Evolutionary conservation across 129 eudicot genomes (phyloP).

Genomic region (carrot (Daucus carota)): DNA sequence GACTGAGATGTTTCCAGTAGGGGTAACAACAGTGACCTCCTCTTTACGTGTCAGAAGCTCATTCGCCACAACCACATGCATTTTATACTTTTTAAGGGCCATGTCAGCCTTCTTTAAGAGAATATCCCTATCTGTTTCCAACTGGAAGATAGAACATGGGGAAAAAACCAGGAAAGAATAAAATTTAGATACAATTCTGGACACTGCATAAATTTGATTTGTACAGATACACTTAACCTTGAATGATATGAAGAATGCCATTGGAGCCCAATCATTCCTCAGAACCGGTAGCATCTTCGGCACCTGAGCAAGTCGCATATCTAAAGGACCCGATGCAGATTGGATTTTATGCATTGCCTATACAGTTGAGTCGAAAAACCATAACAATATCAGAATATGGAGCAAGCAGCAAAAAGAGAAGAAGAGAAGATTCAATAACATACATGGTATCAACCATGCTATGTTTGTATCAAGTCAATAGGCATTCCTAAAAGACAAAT

Average conservation of each 20-base stretch:
- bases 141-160: constrained; percentile 30
- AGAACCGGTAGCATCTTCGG: constrained; percentile 90
- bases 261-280: constrained; percentile 89
- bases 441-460: not conserved
- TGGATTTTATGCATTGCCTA: constrained; percentile 84
- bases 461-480: not conserved
- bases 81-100: constrained; percentile 73
- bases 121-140: constrained; percentile 70
- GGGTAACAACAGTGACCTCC: constrained; percentile 61
- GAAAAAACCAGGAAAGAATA: not conserved
- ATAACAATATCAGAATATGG: not conserved
- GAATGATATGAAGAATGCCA: constrained; percentile 78
- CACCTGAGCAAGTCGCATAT: constrained; percentile 92
- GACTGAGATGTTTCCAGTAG: constrained; percentile 39
- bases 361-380: constrained; percentile 7
- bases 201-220: not conserved
- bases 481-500: not conserved
- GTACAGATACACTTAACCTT: constrained; percentile 39
- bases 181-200: not conserved
- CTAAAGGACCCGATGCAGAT: constrained; percentile 89
- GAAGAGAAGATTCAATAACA: not conserved
- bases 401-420: not conserved
- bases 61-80: constrained; percentile 90
- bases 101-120: constrained; percentile 71
- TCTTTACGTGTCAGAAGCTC: constrained; percentile 86